Conservation (phyloP, 2,329 filamentous ascomycete genomes). For the Sporothrix brasiliensis region DNA sequence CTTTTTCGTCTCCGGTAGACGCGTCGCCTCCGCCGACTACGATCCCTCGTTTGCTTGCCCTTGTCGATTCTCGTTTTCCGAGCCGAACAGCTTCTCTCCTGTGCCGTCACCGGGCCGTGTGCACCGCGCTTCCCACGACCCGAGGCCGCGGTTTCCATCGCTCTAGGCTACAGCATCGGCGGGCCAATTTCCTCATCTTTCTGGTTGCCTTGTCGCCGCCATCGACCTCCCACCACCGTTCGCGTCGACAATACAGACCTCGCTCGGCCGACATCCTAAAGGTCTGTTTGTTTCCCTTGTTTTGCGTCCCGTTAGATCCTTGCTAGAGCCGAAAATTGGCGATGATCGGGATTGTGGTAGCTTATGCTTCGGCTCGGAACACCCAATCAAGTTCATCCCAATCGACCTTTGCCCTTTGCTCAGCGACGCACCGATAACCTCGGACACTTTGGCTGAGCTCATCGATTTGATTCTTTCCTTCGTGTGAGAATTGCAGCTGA, state of each 20-base stretch:
- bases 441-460: background rate
- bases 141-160: slow-evolving; percentile 5
- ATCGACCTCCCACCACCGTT: slow-evolving; percentile 1
- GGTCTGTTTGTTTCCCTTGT: slow-evolving; percentile 15
- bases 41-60: background rate
- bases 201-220: background rate
- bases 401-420: slow-evolving; percentile 6
- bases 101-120: slow-evolving; percentile 23
- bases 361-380: slow-evolving; percentile 12
- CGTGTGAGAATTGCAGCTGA: slow-evolving; percentile 5
- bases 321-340: background rate
- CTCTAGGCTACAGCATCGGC: slow-evolving; percentile 25
- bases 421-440: slow-evolving; percentile 10
- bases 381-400: background rate
- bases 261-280: background rate
- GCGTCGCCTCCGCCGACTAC: slow-evolving; percentile 11
- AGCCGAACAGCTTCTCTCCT: background rate
- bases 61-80: background rate
- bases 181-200: slow-evolving; percentile 18
- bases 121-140: slow-evolving; percentile 13
- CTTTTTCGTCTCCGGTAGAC: slow-evolving; percentile 13
- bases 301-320: background rate
- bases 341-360: background rate
- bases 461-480: background rate
- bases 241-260: background rate